Conservation (phyloP, 495 filamentous ascomycete species). For the Usnea hakonensis region DNA sequence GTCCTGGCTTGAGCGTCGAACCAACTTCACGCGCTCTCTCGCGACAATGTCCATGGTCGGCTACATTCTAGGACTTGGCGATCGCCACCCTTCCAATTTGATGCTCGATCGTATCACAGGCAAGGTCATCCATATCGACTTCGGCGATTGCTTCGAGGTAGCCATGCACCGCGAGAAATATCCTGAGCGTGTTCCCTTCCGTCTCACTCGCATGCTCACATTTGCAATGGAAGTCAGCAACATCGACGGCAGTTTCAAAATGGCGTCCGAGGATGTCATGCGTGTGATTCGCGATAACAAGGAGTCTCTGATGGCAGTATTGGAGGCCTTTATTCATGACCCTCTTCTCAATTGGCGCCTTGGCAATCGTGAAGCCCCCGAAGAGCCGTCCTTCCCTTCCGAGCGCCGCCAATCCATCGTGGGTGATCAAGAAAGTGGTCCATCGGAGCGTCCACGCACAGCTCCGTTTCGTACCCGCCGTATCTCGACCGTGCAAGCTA, state of each 20-base stretch:
- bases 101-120: constrained; percentile 94
- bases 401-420: constrained; percentile 74
- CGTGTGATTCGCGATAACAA: constrained; percentile 93
- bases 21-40: constrained; percentile 94
- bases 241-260: constrained; percentile 95
- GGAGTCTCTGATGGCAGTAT: constrained; percentile 94
- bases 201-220: constrained; percentile 94
- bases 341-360: constrained; percentile 96
- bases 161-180: constrained; percentile 99
- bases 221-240: constrained; percentile 99
- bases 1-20: constrained; percentile 91
- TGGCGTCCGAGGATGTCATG: constrained; percentile 98
- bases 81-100: constrained; percentile 93
- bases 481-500: constrained; percentile 17
- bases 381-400: constrained; percentile 68
- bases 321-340: constrained; percentile 99
- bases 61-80: constrained; percentile 93
- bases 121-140: constrained; percentile 96
- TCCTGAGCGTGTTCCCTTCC: constrained; percentile 94
- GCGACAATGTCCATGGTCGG: constrained; percentile 99
- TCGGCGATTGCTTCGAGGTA: constrained; percentile 98
- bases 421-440: constrained; percentile 49
- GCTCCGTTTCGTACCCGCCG: constrained; percentile 34
- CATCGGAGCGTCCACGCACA: constrained; percentile 35
- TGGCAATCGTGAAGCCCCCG: constrained; percentile 73